These are phyloP conservation scores for Fusarium stilboides DNA, from an alignment of 2,329 filamentous ascomycete genomes.

Conservation along the genomic window DNA sequence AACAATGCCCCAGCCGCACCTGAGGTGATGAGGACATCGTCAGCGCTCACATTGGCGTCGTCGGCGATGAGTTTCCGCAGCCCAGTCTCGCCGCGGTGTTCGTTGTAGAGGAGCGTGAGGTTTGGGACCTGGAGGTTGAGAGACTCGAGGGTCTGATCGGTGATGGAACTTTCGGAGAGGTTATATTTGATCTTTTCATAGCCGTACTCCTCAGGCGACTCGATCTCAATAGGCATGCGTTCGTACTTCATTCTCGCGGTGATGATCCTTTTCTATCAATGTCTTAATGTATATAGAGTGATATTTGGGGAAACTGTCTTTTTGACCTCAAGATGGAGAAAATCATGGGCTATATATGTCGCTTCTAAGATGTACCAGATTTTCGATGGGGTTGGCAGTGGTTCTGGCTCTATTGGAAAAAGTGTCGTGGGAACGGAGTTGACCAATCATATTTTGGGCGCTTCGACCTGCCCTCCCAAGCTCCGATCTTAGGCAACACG, in stretches of 20 bases:
- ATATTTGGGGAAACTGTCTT: fast-evolving
- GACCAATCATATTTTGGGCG: neutral
- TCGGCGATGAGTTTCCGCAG: neutral
- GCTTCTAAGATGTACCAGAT: too few species aligned
- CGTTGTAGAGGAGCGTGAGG: neutral
- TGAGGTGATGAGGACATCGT: neutral
- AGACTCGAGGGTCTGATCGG: neutral
- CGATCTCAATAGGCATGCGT: conserved; percentile 13
- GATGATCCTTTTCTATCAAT: fast-evolving
- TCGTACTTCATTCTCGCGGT: neutral
- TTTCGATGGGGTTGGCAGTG: too few species aligned
- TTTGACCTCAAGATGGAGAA: too few species aligned
- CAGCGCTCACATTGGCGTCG: neutral
- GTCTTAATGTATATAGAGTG: neutral
- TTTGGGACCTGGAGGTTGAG: neutral
- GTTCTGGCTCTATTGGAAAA: too few species aligned
- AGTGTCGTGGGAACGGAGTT: too few species aligned
- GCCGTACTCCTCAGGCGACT: conserved; percentile 11
- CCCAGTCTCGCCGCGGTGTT: neutral
- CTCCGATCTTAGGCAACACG: too few species aligned
- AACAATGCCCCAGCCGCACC: conserved; percentile 2
- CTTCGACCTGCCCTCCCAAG: conserved; percentile 1
- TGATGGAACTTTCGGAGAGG: conserved; percentile 2
- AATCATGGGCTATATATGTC: too few species aligned
- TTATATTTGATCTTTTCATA: conserved; percentile 7